Evolutionary conservation across 139 green algal species (phyloP).

Genomic region (Desmodesmus armatus): DNA sequence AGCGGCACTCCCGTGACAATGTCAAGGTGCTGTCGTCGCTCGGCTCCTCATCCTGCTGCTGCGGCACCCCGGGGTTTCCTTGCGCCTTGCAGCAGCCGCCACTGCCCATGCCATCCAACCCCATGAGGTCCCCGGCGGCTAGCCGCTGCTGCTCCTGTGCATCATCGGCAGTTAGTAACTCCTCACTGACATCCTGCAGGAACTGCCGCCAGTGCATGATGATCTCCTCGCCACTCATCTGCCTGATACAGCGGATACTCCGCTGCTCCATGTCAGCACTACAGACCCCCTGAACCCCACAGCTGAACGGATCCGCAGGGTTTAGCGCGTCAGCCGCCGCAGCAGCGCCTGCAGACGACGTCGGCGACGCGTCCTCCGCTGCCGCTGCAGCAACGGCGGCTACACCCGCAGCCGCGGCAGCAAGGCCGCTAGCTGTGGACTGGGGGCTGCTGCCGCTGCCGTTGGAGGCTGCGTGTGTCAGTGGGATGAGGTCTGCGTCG

Average conservation of each 20-base stretch:
- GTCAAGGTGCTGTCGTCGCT: not conserved
- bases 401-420: not conserved
- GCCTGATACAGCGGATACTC: conserved; percentile 23
- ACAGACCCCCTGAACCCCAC: conserved; percentile 3
- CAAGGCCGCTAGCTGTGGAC: too few species aligned
- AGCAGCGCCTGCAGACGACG: too few species aligned
- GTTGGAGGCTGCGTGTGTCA: not conserved
- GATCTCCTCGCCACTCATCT: conserved; percentile 20
- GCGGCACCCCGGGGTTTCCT: too few species aligned
- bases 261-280: not conserved
- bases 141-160: conserved; percentile 26
- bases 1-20: conserved; percentile 5
- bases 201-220: conserved; percentile 39
- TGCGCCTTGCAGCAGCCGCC: too few species aligned
- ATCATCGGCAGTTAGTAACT: conserved; percentile 14
- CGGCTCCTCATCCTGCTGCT: not conserved
- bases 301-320: not conserved
- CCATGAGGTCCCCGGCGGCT: too few species aligned
- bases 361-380: too few species aligned
- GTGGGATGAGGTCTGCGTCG: too few species aligned
- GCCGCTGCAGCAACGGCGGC: not conserved
- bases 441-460: not conserved
- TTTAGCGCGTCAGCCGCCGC: not conserved
- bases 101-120: not conserved
- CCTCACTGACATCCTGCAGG: conserved; percentile 22